phyloP scores from a whole-genome alignment of 306 rosid genomes.

The Glycine tomentella region DNA sequence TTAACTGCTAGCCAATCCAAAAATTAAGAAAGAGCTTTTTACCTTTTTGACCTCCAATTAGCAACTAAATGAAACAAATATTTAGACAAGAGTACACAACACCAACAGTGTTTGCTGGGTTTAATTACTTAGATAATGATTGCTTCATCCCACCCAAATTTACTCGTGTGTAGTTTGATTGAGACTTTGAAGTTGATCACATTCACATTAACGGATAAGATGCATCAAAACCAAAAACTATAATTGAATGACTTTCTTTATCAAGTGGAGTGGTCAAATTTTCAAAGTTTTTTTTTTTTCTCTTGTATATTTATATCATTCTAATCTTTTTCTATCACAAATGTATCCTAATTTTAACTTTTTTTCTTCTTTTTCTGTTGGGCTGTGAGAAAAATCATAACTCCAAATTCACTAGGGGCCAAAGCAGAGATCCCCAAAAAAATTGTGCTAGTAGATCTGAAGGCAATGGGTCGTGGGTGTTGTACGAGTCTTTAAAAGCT shows the following conservation, averaged over 20 bases:
- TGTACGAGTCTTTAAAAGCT: constrained; percentile 45
- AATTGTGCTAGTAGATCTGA: constrained; percentile 40
- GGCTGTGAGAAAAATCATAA: not conserved
- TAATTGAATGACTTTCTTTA: not conserved
- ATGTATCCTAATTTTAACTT: not conserved
- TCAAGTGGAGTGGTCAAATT: constrained; percentile 23
- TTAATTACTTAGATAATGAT: constrained; percentile 9
- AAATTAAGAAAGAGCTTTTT: not conserved
- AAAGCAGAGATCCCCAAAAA: constrained; percentile 46
- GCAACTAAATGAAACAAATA: not conserved
- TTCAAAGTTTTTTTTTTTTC: not conserved
- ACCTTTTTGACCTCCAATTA: not conserved
- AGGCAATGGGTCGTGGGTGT: constrained; percentile 42
- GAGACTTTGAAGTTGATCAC: constrained; percentile 7
- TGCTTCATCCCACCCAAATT: not conserved
- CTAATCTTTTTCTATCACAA: not conserved
- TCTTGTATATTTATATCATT: not conserved
- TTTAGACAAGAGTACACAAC: not conserved
- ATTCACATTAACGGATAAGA: not conserved
- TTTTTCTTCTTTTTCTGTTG: not conserved
- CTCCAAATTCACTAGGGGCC: not conserved
- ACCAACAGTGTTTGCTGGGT: not conserved
- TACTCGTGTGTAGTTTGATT: constrained; percentile 2
- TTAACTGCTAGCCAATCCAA: not conserved
- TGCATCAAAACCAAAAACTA: not conserved